Base-by-base conservation (phyloP, 768 basidiomycete species). In the Tylopilus subfusipes region DNA sequence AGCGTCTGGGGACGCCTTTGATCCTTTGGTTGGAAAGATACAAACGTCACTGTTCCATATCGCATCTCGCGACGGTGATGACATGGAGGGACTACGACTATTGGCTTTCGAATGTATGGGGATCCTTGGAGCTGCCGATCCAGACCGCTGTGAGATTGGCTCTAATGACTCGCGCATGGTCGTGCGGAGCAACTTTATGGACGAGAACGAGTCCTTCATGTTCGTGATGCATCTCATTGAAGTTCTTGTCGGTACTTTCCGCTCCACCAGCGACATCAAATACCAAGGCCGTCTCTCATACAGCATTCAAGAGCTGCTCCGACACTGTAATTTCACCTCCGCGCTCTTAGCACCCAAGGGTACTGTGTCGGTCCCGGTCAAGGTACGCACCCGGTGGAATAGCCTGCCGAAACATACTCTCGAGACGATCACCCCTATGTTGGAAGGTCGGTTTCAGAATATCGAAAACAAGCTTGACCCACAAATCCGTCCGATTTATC, bases 61-160 rank as follows among this genome's bases (percentile, higher is more conserved):
- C 0, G 86, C 88, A 0, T 83, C 83, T 50, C 82, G 91, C 10
- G 93, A 96, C 58, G 86, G 85, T 1, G 91, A 95, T 45, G 83
- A 80, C 7, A 78, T 79, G 6, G 88, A 94, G 42, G 64, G 76
- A 2, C 64, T 93, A 10, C 84, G 85, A 18, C 73, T 82, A 40
- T 70, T 90, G 19, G 88, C 93, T 1, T 94, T 87, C 64, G 91
- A 97, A 65, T 97, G 92, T 66, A 83, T 98, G 52, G 93, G 95
- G 2, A 81, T 91, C 21, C 73, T 98, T 13, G 97, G 97, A 7
- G 97, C 97, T 2, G 79, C 95, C 18, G 97, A 99, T 70, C 96
- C 96, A 1, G 96, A 98, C 74, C 81, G 97, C 46, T 88, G 89
- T 63, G 87, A 91, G 58, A 76, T 92, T 19, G 73, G 75, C 2